Conservation (phyloP, 495 filamentous ascomycete species). For the Penicillium longicatenatum region DNA sequence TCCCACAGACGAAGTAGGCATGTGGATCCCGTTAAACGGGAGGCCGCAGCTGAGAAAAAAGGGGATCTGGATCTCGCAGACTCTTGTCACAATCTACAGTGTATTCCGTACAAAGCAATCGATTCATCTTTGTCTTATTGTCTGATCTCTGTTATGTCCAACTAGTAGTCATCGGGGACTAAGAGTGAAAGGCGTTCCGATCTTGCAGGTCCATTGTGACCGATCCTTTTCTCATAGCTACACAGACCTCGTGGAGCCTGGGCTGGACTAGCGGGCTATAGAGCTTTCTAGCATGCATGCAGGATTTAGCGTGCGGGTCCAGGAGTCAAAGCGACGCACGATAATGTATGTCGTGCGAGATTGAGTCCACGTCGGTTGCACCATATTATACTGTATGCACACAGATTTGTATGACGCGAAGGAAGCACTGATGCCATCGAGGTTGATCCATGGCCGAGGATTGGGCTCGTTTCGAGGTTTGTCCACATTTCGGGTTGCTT, state of each 20-base stretch:
- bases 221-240: not conserved
- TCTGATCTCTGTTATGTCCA: no score
- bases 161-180: not conserved
- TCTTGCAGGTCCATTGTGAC: not conserved
- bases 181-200: not conserved
- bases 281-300: not conserved
- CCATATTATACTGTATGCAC: not conserved
- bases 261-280: not conserved
- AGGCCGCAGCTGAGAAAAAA: not conserved
- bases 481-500: not conserved
- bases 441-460: not conserved
- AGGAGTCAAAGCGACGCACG: not conserved
- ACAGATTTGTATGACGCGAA: not conserved
- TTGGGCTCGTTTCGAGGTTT: not conserved
- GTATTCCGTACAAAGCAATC: no score
- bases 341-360: not conserved
- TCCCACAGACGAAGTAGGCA: not conserved
- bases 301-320: not conserved
- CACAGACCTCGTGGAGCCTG: not conserved
- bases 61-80: not conserved
- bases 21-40: not conserved
- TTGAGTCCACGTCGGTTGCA: not conserved
- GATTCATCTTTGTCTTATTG: no score
- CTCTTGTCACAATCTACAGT: not conserved
- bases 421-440: not conserved